Percentiles rank a stretch among this genome's conserved stretches.
These are phyloP conservation scores for Cucurbitaria berberidis DNA, from an alignment of 2,329 filamentous ascomycete genomes.

Conservation along the genomic window DNA sequence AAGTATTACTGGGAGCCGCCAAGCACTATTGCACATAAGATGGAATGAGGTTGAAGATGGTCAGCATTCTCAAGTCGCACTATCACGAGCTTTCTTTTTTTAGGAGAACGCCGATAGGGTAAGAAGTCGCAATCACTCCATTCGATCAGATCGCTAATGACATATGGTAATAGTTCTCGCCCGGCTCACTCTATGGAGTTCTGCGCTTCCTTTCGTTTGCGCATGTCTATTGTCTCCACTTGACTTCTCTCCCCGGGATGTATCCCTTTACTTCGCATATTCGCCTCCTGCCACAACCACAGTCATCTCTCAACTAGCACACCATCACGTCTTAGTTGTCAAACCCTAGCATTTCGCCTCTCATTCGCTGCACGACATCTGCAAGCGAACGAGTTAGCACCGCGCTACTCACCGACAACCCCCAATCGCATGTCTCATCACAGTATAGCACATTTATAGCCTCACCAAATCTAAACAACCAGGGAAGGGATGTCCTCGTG, in stretches of 20 bases:
- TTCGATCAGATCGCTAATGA: not conserved
- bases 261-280: constrained; percentile 36
- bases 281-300: constrained; percentile 14
- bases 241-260: not conserved
- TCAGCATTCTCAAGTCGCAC: too few relatives aligned
- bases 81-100: too few relatives aligned
- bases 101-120: too few relatives aligned
- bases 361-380: constrained; percentile 35
- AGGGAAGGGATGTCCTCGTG: constrained; percentile 13
- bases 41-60: too few relatives aligned
- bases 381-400: constrained; percentile 37
- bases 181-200: not conserved
- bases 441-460: constrained; percentile 20
- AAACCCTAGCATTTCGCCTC: constrained; percentile 16
- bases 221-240: not conserved
- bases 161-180: too few relatives aligned
- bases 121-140: not conserved
- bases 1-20: too few relatives aligned
- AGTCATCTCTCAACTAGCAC: constrained; percentile 14
- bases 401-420: constrained; percentile 24
- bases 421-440: constrained; percentile 36
- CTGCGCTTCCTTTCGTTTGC: not conserved
- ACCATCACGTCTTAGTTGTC: constrained; percentile 12
- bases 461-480: constrained; percentile 11
- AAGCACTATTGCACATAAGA: too few relatives aligned